Percentiles rank a stretch among this genome's conserved stretches.
Conservation (phyloP, 805 yeast genomes). For the Myxozyma lipomycoides region DNA sequence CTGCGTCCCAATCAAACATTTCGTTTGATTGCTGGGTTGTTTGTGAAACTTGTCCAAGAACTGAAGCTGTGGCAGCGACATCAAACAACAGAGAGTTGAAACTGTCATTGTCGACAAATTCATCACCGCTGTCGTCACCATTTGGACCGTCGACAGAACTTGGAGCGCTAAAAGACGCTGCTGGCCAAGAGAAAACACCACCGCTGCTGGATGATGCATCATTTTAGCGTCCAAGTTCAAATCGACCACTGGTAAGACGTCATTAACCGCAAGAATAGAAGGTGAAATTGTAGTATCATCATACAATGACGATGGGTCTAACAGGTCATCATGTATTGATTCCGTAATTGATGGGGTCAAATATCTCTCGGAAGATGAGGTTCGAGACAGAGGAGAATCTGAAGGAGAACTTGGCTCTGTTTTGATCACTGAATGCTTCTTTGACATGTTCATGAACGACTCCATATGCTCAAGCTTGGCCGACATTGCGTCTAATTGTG, state of each 20-base stretch:
- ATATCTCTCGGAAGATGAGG: conserved; percentile 1
- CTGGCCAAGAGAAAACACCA: conserved; percentile 24
- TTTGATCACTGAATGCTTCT: background rate
- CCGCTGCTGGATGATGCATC: conserved; percentile 31
- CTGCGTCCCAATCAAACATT: conserved; percentile 1
- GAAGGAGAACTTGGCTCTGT: background rate
- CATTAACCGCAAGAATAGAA: background rate
- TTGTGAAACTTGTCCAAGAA: background rate
- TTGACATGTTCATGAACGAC: conserved; percentile 3
- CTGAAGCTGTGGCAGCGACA: conserved; percentile 11
- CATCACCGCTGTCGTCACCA: background rate
- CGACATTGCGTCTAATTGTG: conserved; percentile 14
- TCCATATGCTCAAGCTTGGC: conserved; percentile 5
- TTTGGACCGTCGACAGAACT: background rate
- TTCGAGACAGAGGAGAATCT: background rate
- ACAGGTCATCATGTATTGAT: background rate
- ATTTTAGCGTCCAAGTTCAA: conserved; percentile 3
- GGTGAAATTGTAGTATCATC: background rate
- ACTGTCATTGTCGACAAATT: conserved; percentile 3
- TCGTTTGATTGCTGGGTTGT: background rate
- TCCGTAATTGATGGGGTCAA: conserved; percentile 2
- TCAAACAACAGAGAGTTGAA: conserved; percentile 16
- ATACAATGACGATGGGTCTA: background rate
- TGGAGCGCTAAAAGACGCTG: conserved; percentile 25
- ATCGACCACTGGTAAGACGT: background rate